Percentiles rank a stretch among this genome's conserved stretches.
Conservation (phyloP, 345 rosid genomes). For the Bruguiera parviflora region DNA sequence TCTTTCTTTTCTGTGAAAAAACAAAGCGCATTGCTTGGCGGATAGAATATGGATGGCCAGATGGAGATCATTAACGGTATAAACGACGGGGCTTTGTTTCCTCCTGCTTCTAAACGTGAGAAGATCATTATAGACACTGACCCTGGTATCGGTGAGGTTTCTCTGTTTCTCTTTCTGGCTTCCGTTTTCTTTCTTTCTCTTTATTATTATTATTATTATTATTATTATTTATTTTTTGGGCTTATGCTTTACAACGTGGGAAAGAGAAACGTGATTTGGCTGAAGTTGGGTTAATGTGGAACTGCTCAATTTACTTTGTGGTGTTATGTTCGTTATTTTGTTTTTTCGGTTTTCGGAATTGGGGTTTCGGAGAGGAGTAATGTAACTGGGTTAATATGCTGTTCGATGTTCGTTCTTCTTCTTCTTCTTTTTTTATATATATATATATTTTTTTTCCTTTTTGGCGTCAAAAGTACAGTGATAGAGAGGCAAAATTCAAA, state of each 20-base stretch:
- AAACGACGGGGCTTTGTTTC: slow-evolving; percentile 21
- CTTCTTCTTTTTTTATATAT: background rate
- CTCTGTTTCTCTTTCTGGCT: background rate
- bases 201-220: too few relatives aligned
- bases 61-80: slow-evolving; percentile 23
- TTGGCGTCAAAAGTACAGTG: background rate
- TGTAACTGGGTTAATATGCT: too few relatives aligned
- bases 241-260: background rate
- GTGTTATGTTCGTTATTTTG: background rate
- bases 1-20: background rate
- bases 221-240: too few relatives aligned
- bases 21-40: background rate
- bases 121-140: slow-evolving; percentile 97
- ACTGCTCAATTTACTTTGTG: background rate
- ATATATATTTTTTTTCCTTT: too few relatives aligned
- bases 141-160: slow-evolving; percentile 85
- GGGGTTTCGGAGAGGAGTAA: too few relatives aligned
- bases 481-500: background rate
- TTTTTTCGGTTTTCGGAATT: background rate
- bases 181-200: background rate
- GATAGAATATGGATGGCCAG: slow-evolving; percentile 28
- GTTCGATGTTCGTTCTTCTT: background rate
- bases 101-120: slow-evolving; percentile 25
- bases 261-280: background rate
- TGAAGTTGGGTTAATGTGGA: background rate